Percentiles rank a stretch among this genome's conserved stretches.
Conservation (phyloP, 2,329 filamentous ascomycete species). For the Stylonectria norvegica region DNA sequence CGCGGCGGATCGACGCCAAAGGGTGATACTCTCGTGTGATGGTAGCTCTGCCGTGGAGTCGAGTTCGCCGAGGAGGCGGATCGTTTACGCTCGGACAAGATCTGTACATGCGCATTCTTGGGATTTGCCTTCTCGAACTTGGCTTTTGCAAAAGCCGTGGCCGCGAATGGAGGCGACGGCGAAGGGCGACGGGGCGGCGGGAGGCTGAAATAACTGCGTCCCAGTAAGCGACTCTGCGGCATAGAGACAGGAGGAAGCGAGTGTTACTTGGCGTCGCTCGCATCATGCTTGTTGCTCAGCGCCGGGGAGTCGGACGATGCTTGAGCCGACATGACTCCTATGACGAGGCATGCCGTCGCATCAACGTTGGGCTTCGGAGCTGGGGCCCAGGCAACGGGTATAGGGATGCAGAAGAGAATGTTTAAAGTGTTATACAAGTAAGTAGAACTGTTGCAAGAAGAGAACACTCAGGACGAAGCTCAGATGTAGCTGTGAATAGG, state of each 20-base stretch:
- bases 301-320: constrained; percentile 12
- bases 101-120: neutral
- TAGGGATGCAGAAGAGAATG: neutral
- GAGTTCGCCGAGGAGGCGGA: constrained; percentile 2
- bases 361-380: neutral
- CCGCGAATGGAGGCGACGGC: constrained; percentile 14
- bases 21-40: constrained; percentile 6
- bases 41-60: constrained; percentile 3
- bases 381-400: neutral
- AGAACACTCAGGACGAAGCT: no score
- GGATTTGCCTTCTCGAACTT: neutral
- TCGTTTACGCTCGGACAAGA: no score
- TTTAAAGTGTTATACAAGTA: no score
- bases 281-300: constrained; percentile 4
- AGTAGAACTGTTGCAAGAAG: no score
- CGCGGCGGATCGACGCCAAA: constrained; percentile 51
- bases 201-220: constrained; percentile 33
- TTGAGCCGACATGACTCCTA: constrained; percentile 16
- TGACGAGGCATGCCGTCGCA: neutral
- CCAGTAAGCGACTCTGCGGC: neutral
- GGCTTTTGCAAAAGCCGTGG: constrained; percentile 4
- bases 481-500: no score
- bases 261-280: constrained; percentile 25
- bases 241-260: neutral
- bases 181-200: constrained; percentile 19